phyloP scores from a whole-genome alignment of 768 basidiomycete genomes.

The Auriculariales sp. region DNA sequence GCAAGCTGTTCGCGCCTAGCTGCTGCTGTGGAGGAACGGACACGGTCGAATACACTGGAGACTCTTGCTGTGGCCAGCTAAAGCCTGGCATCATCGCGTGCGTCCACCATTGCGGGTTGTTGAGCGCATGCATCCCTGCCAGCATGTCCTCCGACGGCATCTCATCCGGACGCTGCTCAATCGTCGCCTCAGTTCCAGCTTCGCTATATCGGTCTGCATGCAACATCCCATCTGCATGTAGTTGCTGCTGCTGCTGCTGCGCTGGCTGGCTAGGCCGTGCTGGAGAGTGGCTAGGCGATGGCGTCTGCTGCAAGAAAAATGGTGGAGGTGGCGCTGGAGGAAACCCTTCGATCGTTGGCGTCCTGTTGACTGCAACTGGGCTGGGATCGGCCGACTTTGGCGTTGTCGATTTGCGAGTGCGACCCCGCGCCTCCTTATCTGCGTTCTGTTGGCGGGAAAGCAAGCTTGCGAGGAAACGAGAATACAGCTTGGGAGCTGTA shows the following conservation, averaged over 20 bases:
- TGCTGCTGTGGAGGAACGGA: no score
- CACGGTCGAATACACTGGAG: no score
- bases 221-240: background rate
- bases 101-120: conserved; percentile 58
- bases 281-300: background rate
- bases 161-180: background rate
- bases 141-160: conserved; percentile 36
- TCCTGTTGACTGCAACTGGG: background rate
- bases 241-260: background rate
- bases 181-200: background rate
- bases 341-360: background rate
- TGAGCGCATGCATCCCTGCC: conserved; percentile 59
- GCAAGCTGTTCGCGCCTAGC: no score
- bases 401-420: background rate
- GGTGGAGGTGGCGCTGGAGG: background rate
- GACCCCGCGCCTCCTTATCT: background rate
- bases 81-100: conserved; percentile 82
- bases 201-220: no score
- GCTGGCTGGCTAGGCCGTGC: background rate
- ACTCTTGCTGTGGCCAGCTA: background rate
- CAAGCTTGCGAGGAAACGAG: conserved; percentile 11
- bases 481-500: conserved; percentile 13
- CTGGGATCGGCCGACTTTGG: background rate
- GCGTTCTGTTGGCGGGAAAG: conserved; percentile 8
- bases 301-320: background rate